Evolutionary conservation across 805 yeast genomes (phyloP), one percentile per base, ranked within the genome.

Genomic region (Starmerella sp.): DNA sequence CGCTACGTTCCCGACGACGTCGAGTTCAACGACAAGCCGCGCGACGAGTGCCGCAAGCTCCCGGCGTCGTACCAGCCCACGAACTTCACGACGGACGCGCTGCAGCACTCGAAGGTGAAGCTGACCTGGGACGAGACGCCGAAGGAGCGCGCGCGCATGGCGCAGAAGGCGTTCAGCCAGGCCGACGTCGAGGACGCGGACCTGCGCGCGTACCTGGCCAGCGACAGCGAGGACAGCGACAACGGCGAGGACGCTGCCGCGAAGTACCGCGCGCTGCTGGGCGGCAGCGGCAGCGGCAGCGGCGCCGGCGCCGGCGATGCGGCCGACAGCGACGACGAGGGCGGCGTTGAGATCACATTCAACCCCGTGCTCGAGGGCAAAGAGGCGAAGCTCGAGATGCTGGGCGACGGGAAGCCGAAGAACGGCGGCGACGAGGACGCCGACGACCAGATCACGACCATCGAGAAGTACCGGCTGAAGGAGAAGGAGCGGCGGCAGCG

Each of bases 111-210:
- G 14, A 93, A 90, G 65, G 98, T 93, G 50, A 90, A 87, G 68
- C 75, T 93, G 61, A 90, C 97, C 0, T 93, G 98, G 98, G 98
- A 93, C 69, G 97, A 91, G 71, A 95, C 97, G 0, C 97, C 98
- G 6, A 83, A 82, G 55, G 97, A 89, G 65, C 79, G 98, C 65
- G 69, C 80, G 15, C 80, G 84, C 56, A 68, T 90, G 53, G 78
- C 96, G 1, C 77, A 84, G 14, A 82, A 84, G 62, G 87, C 89
- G 6, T 91, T 93, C 68, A 81, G 88, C 49, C 93, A 86, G 67
- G 54, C 85, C 66, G 97, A 93, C 7, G 47, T 52, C 14, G 72
- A 68, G 41, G 70, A 68, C 39, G 65, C 66, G 60, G 97, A 90
- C 68, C 84, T 90, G 72, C 80, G 86, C 63, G 96, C 97, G 1